These are phyloP conservation scores for Zymoseptoria ardabiliae DNA, from an alignment of 2,329 filamentous ascomycete genomes.

Conservation along the genomic window DNA sequence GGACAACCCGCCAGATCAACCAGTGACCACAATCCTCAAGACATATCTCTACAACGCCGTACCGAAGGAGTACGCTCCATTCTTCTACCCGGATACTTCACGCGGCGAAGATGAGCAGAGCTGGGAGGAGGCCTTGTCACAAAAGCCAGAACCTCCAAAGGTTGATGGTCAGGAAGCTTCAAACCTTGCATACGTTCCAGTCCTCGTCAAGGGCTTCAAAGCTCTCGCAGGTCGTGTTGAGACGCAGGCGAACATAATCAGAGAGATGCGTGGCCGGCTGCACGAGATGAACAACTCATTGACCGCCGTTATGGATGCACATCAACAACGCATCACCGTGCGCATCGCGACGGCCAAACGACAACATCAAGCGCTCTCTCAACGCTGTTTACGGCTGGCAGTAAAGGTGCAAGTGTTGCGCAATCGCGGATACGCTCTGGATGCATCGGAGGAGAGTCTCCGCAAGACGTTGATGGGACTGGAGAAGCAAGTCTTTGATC, in stretches of 20 bases:
- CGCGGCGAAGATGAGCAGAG: constrained; percentile 63
- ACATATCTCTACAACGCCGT: constrained; percentile 85
- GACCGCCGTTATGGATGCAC: constrained; percentile 63
- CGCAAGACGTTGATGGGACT: constrained; percentile 63
- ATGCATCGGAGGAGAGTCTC: constrained; percentile 70
- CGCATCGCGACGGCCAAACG: constrained; percentile 64
- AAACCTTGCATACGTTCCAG: constrained; percentile 60
- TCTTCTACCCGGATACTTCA: constrained; percentile 58
- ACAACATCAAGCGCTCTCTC: constrained; percentile 64
- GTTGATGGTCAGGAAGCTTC: constrained; percentile 31
- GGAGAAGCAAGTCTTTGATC: constrained; percentile 65
- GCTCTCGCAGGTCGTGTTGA: constrained; percentile 65
- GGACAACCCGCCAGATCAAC: constrained; percentile 21
- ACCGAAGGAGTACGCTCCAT: constrained; percentile 64
- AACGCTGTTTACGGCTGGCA: constrained; percentile 66
- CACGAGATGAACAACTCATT: constrained; percentile 74
- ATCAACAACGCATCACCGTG: constrained; percentile 70
- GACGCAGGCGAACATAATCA: constrained; percentile 62
- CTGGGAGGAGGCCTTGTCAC: constrained; percentile 77
- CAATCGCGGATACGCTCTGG: constrained; percentile 74
- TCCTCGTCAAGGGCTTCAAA: constrained; percentile 66
- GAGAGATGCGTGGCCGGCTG: constrained; percentile 61
- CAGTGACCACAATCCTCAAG: constrained; percentile 58
- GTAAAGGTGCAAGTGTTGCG: constrained; percentile 73
- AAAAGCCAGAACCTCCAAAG: constrained; percentile 55